Evolutionary conservation across 2,329 filamentous ascomycete genomes (phyloP).

Genomic region (Tympanopsis confertula): DNA sequence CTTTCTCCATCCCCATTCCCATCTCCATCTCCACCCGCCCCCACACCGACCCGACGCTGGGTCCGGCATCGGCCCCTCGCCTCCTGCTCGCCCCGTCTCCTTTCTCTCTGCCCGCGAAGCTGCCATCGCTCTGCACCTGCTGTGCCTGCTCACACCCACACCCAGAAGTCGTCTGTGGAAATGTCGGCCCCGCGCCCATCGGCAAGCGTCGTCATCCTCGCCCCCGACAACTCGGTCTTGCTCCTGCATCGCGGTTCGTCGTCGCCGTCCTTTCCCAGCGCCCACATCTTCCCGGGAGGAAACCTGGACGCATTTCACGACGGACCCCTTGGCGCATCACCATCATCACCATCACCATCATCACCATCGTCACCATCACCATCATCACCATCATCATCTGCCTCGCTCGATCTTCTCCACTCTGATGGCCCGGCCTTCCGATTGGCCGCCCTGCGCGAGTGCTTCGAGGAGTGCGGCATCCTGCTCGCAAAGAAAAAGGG

Average conservation of each 20-base stretch:
- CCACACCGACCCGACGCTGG: neutral
- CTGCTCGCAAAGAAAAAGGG: conserved; percentile 47
- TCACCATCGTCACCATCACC: conserved; percentile 2
- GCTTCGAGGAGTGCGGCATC: conserved; percentile 90
- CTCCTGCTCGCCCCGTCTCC: neutral
- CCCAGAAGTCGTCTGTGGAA: too few relatives aligned
- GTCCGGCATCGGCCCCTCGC: neutral
- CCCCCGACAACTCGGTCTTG: conserved; percentile 75
- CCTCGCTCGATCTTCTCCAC: conserved; percentile 41
- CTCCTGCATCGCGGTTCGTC: conserved; percentile 77
- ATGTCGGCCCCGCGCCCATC: neutral
- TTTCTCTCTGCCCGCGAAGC: too few relatives aligned
- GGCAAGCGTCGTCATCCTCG: conserved; percentile 65
- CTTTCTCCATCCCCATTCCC: too few relatives aligned
- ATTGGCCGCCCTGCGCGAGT: conserved; percentile 77
- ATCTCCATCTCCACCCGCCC: neutral
- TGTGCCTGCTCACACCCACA: too few relatives aligned
- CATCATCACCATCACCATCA: conserved; percentile 24
- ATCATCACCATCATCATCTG: conserved; percentile 13
- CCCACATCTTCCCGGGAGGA: conserved; percentile 91
- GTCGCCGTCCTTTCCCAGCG: conserved; percentile 75
- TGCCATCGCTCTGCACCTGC: too few relatives aligned
- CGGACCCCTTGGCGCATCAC: conserved; percentile 25
- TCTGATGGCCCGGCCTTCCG: conserved; percentile 63
- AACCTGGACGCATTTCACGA: conserved; percentile 72